Base-by-base conservation (phyloP, 164 flowering plant genomes). In the Magnolia kwangsiensis region DNA sequence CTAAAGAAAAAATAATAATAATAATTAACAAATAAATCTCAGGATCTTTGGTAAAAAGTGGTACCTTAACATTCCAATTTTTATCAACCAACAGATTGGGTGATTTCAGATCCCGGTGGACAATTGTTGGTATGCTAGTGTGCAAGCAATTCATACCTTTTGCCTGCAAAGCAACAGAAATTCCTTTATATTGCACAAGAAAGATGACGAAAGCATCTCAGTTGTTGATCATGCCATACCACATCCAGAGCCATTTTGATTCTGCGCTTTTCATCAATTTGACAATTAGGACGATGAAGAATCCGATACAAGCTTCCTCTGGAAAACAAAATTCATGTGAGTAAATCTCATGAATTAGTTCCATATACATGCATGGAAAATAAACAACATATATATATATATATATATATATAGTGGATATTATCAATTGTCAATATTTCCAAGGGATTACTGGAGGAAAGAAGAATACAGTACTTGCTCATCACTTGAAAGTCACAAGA, bases 231-330 rank as follows among this genome's bases (percentile, higher is more conserved):
- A 65, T 61, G 31, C n/a, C 84, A 75, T 89, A 96, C 99, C 99
- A 96, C 99, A 87, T 96, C 98, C 66, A 96, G 94, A 72, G 98
- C 99, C 99, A 96, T 96, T 83, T 86, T 96, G 72, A 96, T 89
- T 83, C 98, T 86, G 64, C 92, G 96, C 82, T 87, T 90, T 80
- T 96, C 99, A 83, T 96, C 99, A 84, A 96, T 83, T 80, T 89
- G 97, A 85, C 87, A 87, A 67, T 90, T 82, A 82, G 98, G 96
- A 50, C 98, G 99, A 86, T 94, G 99, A 72, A 96, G 88, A 77
- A 95, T 90, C 76, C 97, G 89, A 75, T 90, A 96, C 75, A 96
- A 87, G 88, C 99, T 96, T 85, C 98, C 99, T 71, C 99, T 96
- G 86, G 61, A 69, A 37, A 69, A 58, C 29, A 31, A 69, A 55